phyloP scores from a whole-genome alignment of 2,329 filamentous ascomycete species.

The Fusarium temperatum region DNA sequence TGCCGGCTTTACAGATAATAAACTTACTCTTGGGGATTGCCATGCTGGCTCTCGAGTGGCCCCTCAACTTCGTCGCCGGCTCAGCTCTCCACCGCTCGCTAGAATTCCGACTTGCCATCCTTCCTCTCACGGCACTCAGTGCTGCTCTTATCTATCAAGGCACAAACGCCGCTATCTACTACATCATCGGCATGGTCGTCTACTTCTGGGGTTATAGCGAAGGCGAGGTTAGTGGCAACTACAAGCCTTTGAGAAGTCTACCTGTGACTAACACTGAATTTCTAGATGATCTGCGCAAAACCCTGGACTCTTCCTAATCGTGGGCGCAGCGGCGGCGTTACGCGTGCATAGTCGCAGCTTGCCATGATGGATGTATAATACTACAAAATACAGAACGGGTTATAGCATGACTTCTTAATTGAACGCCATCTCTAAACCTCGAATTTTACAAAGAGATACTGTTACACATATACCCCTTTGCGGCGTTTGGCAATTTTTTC shows the following conservation, averaged over 20 bases:
- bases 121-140: slow-evolving; percentile 80
- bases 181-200: slow-evolving; percentile 81
- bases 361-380: slow-evolving; percentile 25
- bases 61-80: slow-evolving; percentile 79
- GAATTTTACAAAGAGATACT: slow-evolving; percentile 4
- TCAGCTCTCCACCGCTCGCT: slow-evolving; percentile 84
- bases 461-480: slow-evolving; percentile 26
- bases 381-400: slow-evolving; percentile 11
- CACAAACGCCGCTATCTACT: slow-evolving; percentile 92
- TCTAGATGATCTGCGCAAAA: slow-evolving; percentile 71
- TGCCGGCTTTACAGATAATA: slow-evolving; percentile 89
- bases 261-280: slow-evolving; percentile 8
- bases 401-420: background rate
- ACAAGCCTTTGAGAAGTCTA: background rate
- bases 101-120: slow-evolving; percentile 82
- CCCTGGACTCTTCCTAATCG: slow-evolving; percentile 76
- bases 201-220: slow-evolving; percentile 99
- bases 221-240: slow-evolving; percentile 77
- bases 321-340: slow-evolving; percentile 44
- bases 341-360: slow-evolving; percentile 31
- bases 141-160: slow-evolving; percentile 88
- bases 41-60: slow-evolving; percentile 91
- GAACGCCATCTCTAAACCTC: slow-evolving; percentile 5
- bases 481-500: slow-evolving; percentile 23
- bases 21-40: slow-evolving; percentile 85